phyloP scores from a whole-genome alignment of 2,329 filamentous ascomycete genomes.

The Orbilia ellipsospora region DNA sequence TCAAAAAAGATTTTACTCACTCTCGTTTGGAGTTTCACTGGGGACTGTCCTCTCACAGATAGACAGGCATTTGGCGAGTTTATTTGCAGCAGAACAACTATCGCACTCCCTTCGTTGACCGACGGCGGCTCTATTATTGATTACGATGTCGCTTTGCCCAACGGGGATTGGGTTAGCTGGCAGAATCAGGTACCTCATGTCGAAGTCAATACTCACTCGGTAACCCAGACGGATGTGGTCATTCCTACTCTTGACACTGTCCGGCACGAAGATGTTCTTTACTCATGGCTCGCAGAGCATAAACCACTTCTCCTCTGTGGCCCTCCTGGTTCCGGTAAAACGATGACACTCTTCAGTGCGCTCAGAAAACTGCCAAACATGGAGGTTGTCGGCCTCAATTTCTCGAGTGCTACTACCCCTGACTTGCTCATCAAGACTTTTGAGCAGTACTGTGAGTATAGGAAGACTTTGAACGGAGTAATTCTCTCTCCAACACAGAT shows the following conservation, averaged over 20 bases:
- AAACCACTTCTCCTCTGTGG: conserved; percentile 96
- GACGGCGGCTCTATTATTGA: conserved; percentile 92
- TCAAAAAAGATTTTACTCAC: conserved; percentile 94
- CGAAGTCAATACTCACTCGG: conserved; percentile 97
- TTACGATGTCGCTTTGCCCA: conserved; percentile 88
- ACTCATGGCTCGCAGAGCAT: conserved; percentile 98
- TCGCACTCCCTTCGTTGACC: conserved; percentile 79
- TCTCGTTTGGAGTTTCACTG: conserved; percentile 93
- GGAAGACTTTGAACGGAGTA: conserved; percentile 96
- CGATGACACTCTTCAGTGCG: conserved; percentile 98
- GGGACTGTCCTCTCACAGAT: conserved; percentile 88
- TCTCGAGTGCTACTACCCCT: conserved; percentile 97
- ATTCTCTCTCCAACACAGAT: conserved; percentile 96
- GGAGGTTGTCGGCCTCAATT: conserved; percentile 99
- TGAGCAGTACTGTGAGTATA: conserved; percentile 99
- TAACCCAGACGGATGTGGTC: conserved; percentile 97
- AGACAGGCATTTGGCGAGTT: conserved; percentile 90
- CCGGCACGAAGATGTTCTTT: conserved; percentile 97
- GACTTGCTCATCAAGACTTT: conserved; percentile 99
- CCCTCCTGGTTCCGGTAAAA: conserved; percentile 98
- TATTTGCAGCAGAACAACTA: conserved; percentile 81
- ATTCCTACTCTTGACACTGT: conserved; percentile 98
- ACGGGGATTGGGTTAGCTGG: conserved; percentile 91
- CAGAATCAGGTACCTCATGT: conserved; percentile 92
- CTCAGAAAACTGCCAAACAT: conserved; percentile 96